Percentiles rank a stretch among this genome's conserved stretches.
phyloP scores from a whole-genome alignment of 2,329 filamentous ascomycete species.

The Alternaria postmessia region DNA sequence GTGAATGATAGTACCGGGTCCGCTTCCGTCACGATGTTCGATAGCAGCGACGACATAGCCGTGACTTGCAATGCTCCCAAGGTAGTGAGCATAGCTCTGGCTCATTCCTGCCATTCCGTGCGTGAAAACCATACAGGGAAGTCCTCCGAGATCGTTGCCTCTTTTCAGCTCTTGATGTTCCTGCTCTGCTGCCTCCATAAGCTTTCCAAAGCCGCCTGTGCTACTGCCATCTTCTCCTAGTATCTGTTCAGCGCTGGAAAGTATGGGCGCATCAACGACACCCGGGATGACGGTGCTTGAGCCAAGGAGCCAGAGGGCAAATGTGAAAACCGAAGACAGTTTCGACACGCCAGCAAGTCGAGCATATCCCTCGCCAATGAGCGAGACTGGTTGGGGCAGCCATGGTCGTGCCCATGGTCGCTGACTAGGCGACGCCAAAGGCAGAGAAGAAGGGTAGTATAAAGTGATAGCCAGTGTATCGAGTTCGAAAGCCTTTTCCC shows the following conservation, averaged over 20 bases:
- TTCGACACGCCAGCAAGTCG: slow-evolving; percentile 50
- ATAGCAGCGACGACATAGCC: slow-evolving; percentile 57
- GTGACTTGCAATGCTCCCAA: slow-evolving; percentile 56
- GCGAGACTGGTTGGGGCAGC: slow-evolving; percentile 54
- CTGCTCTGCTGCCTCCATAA: slow-evolving; percentile 27
- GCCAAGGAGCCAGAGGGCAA: slow-evolving; percentile 53
- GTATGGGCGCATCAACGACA: slow-evolving; percentile 53
- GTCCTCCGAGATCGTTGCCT: slow-evolving; percentile 35
- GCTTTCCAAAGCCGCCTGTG: slow-evolving; percentile 22
- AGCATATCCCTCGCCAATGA: slow-evolving; percentile 56
- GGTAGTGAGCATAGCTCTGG: slow-evolving; percentile 57
- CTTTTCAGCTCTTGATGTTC: slow-evolving; percentile 37
- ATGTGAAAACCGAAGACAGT: slow-evolving; percentile 49
- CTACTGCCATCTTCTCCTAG: slow-evolving; percentile 31
- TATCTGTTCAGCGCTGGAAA: slow-evolving; percentile 33
- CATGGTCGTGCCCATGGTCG: slow-evolving; percentile 52
- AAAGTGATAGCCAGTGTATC: slow-evolving; percentile 56
- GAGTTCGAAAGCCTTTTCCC: slow-evolving; percentile 54
- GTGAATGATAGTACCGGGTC: slow-evolving; percentile 55
- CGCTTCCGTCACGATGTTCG: slow-evolving; percentile 58
- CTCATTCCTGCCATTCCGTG: slow-evolving; percentile 58
- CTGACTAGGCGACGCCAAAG: slow-evolving; percentile 26
- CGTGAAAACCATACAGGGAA: slow-evolving; percentile 57
- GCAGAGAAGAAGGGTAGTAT: slow-evolving; percentile 54
- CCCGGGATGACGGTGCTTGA: slow-evolving; percentile 55